These are phyloP conservation scores for Boletus austroedulis DNA, from an alignment of 1,284 basidiomycete species.

Conservation along the genomic window DNA sequence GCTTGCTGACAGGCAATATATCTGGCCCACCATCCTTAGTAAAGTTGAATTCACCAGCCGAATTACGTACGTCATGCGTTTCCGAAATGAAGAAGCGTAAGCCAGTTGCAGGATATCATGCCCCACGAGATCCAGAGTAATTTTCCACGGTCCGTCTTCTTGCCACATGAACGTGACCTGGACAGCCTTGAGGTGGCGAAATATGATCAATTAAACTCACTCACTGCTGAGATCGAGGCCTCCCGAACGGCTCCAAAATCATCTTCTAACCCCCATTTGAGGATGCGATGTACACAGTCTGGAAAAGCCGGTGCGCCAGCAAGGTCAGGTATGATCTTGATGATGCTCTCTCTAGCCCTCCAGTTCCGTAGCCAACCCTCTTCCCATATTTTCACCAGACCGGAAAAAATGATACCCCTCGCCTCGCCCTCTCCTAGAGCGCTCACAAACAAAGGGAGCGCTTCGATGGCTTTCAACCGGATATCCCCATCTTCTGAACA, in stretches of 20 bases:
- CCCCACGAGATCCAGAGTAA: conserved; percentile 42
- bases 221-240: conserved; percentile 55
- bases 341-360: conserved; percentile 77
- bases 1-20: conserved; percentile 74
- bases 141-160: conserved; percentile 23
- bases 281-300: conserved; percentile 42
- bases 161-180: conserved; percentile 25
- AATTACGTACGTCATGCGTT: conserved; percentile 68
- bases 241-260: conserved; percentile 82
- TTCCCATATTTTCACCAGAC: conserved; percentile 62
- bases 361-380: conserved; percentile 68
- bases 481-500: conserved; percentile 65
- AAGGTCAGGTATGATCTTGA: conserved; percentile 50
- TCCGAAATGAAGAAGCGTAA: conserved; percentile 55
- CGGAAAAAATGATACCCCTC: conserved; percentile 49
- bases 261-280: conserved; percentile 73
- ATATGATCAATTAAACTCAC: conserved; percentile 4
- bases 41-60: conserved; percentile 9
- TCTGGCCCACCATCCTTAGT: conserved; percentile 29
- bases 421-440: conserved; percentile 52
- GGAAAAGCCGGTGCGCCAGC: conserved; percentile 34
- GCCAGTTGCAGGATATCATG: conserved; percentile 57
- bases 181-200: conserved; percentile 12
- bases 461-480: conserved; percentile 66
- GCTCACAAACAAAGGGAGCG: conserved; percentile 56